These are phyloP conservation scores for Chrysoporthe cubensis DNA, from an alignment of 2,329 filamentous ascomycete species.

Conservation along the genomic window DNA sequence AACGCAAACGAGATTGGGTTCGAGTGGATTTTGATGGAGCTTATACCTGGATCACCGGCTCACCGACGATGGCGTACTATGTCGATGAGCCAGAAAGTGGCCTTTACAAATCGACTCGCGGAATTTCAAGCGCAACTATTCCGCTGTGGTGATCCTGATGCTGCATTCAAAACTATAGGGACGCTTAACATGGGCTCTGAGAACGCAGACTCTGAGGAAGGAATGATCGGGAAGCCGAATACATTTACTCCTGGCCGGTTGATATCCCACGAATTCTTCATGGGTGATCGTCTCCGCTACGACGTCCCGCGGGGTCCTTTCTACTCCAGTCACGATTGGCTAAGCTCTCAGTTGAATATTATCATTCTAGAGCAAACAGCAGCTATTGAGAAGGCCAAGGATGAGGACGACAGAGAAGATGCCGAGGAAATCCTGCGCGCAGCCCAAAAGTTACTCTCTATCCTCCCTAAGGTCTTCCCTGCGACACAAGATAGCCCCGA, in stretches of 20 bases:
- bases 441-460: conserved; percentile 34
- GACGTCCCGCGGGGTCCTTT: conserved; percentile 44
- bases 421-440: conserved; percentile 35
- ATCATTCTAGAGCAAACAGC: conserved; percentile 36
- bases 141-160: conserved; percentile 28
- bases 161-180: conserved; percentile 34
- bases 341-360: conserved; percentile 39
- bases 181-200: conserved; percentile 31
- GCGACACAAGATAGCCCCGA: conserved; percentile 32
- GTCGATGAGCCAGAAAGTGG: conserved; percentile 38
- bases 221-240: neutral
- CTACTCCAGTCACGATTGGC: conserved; percentile 43
- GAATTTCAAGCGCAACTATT: conserved; percentile 38
- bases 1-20: conserved; percentile 40
- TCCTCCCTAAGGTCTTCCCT: conserved; percentile 41
- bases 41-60: conserved; percentile 34
- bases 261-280: conserved; percentile 41
- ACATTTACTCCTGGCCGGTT: conserved; percentile 33
- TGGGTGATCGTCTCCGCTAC: conserved; percentile 37
- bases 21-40: conserved; percentile 46
- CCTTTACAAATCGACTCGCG: conserved; percentile 38
- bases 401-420: conserved; percentile 39
- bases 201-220: neutral
- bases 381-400: conserved; percentile 31
- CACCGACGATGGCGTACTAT: conserved; percentile 36